Percentiles rank a stretch among this genome's conserved stretches.
Conservation (phyloP, 2,329 filamentous ascomycete species). For the Sclerotinia spermophila region DNA sequence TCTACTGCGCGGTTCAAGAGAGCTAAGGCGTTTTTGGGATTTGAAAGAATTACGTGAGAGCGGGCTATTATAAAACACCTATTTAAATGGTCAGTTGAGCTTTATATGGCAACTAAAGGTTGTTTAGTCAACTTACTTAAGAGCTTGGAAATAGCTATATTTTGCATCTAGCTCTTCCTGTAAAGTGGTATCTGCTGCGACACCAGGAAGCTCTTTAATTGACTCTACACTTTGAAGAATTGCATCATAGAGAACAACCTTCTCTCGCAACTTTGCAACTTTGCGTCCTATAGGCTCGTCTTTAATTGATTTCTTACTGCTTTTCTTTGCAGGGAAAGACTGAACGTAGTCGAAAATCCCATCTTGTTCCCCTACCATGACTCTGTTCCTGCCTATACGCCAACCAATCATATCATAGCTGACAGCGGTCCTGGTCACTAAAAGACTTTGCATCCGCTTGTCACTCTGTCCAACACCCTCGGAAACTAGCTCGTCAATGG, state of each 20-base stretch:
- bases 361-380: constrained; percentile 79
- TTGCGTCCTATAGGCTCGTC: constrained; percentile 71
- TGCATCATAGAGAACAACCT: constrained; percentile 85
- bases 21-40: constrained; percentile 76
- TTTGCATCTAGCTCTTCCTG: constrained; percentile 75
- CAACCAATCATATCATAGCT: constrained; percentile 93
- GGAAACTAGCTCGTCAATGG: constrained; percentile 81
- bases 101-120: neutral
- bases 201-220: constrained; percentile 83
- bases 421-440: constrained; percentile 87
- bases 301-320: constrained; percentile 46
- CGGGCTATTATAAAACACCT: constrained; percentile 81
- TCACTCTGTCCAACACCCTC: constrained; percentile 85
- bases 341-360: constrained; percentile 59
- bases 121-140: constrained; percentile 60
- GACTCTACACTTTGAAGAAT: constrained; percentile 88
- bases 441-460: constrained; percentile 82
- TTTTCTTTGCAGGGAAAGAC: constrained; percentile 51
- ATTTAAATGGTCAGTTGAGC: constrained; percentile 16
- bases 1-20: constrained; percentile 71
- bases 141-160: constrained; percentile 76
- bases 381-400: constrained; percentile 88
- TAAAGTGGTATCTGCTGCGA: constrained; percentile 77
- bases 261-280: constrained; percentile 77
- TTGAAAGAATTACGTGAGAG: constrained; percentile 72